These are phyloP conservation scores for Penicillium antarcticum DNA, from an alignment of 495 filamentous ascomycete genomes.

Conservation along the genomic window DNA sequence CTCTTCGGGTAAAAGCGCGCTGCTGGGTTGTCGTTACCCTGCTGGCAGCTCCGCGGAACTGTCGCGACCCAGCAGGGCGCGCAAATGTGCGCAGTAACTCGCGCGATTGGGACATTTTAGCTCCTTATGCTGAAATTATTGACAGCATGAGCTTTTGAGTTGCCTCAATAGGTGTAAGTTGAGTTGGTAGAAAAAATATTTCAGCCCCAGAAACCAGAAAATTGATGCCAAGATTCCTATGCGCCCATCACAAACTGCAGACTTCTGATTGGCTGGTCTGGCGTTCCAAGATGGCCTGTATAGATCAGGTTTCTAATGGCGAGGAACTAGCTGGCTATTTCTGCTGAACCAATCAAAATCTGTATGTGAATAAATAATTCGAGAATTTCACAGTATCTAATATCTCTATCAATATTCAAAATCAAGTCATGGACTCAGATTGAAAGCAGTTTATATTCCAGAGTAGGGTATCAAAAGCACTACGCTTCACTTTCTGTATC, in stretches of 20 bases:
- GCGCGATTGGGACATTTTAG: slow-evolving; percentile 25
- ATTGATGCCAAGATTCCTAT: slow-evolving; percentile 30
- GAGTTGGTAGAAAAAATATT: slow-evolving; percentile 16
- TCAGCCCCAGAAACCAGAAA: slow-evolving; percentile 21
- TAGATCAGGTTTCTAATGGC: neutral
- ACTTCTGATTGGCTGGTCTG: slow-evolving; percentile 27
- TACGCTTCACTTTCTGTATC: slow-evolving; percentile 39
- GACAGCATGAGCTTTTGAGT: slow-evolving; percentile 29
- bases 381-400: neutral
- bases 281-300: neutral
- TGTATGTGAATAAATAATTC: neutral
- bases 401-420: neutral
- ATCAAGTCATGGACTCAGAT: too few species aligned
- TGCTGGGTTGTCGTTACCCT: slow-evolving; percentile 16
- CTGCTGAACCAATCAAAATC: neutral
- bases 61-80: slow-evolving; percentile 23
- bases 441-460: too few species aligned
- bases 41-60: slow-evolving; percentile 26
- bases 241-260: slow-evolving; percentile 25
- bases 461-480: slow-evolving; percentile 1
- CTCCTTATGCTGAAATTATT: slow-evolving; percentile 28
- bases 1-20: slow-evolving; percentile 10
- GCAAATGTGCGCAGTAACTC: slow-evolving; percentile 22
- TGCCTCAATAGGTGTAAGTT: neutral
- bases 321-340: too few species aligned